phyloP scores from a whole-genome alignment of 1,139 yeast genomes.

The Dujonia santamariae region DNA sequence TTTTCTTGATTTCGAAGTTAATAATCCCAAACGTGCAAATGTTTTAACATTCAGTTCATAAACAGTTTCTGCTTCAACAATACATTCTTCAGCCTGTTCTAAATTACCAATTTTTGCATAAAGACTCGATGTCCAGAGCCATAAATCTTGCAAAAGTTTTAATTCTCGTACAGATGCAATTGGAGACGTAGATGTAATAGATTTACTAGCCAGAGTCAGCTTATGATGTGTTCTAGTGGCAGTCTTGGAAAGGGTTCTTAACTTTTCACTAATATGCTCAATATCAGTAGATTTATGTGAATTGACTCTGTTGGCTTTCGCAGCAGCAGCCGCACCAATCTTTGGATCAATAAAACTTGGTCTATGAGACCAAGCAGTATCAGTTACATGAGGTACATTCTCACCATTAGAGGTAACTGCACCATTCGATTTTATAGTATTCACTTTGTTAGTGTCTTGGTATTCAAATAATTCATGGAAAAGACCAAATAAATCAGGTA shows the following conservation, averaged over 20 bases:
- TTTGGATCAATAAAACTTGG: slow-evolving; percentile 45
- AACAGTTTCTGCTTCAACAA: slow-evolving; percentile 64
- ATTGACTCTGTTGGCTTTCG: neutral
- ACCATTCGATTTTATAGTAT: neutral
- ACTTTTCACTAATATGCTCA: slow-evolving; percentile 8
- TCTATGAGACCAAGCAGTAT: slow-evolving; percentile 41
- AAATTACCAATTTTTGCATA: slow-evolving; percentile 55
- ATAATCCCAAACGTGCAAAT: slow-evolving; percentile 52
- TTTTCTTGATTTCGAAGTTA: slow-evolving; percentile 37
- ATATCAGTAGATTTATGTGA: slow-evolving; percentile 7
- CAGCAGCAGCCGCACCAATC: slow-evolving; percentile 8
- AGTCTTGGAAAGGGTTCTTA: slow-evolving; percentile 5
- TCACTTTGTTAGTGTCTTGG: neutral
- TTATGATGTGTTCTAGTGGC: slow-evolving; percentile 10
- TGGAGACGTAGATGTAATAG: slow-evolving; percentile 3
- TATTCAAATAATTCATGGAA: slow-evolving; percentile 53
- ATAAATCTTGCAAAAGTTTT: slow-evolving; percentile 54
- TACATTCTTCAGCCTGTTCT: slow-evolving; percentile 68
- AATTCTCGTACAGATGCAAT: slow-evolving; percentile 18
- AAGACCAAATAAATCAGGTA: slow-evolving; percentile 64
- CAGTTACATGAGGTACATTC: slow-evolving; percentile 8
- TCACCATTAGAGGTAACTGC: slow-evolving; percentile 4
- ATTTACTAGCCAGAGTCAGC: slow-evolving; percentile 8
- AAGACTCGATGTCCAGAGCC: slow-evolving; percentile 73
- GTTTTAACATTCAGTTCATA: slow-evolving; percentile 52